phyloP scores from a whole-genome alignment of 495 filamentous ascomycete species.

The Penicillium maclennaniae region DNA sequence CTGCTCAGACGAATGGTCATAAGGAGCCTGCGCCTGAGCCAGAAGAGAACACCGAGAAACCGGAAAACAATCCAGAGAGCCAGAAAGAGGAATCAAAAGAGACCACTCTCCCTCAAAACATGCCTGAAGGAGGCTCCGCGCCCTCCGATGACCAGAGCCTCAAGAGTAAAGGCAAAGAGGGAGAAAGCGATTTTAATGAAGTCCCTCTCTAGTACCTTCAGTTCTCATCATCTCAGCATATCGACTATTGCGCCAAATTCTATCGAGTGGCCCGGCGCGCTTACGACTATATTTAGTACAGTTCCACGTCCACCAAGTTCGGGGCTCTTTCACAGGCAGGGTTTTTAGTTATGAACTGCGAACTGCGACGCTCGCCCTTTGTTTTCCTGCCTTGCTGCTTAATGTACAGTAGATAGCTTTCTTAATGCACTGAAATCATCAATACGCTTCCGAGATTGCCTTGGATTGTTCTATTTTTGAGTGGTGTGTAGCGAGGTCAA shows the following conservation, averaged over 20 bases:
- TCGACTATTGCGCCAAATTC: background rate
- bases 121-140: constrained; percentile 21
- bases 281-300: constrained; percentile 25
- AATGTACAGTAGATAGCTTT: constrained; percentile 28
- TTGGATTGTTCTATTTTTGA: background rate
- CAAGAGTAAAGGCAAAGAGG: constrained; percentile 35
- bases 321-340: constrained; percentile 3
- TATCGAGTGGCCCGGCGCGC: constrained; percentile 5
- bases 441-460: background rate
- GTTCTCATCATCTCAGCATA: background rate
- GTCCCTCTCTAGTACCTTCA: constrained; percentile 32
- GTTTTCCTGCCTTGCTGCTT: constrained; percentile 8
- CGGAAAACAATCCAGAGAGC: constrained; percentile 3
- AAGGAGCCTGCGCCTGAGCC: constrained; percentile 1
- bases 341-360: constrained; percentile 15
- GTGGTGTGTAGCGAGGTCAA: background rate
- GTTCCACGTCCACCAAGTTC: constrained; percentile 13
- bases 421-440: constrained; percentile 11
- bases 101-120: constrained; percentile 25
- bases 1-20: constrained; percentile 22
- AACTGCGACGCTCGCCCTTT: constrained; percentile 2
- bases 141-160: constrained; percentile 4
- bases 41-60: constrained; percentile 5
- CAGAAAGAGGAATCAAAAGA: constrained; percentile 15
- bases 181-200: constrained; percentile 41